phyloP scores from a whole-genome alignment of 2,329 filamentous ascomycete species.

The Neonectria faginata region DNA sequence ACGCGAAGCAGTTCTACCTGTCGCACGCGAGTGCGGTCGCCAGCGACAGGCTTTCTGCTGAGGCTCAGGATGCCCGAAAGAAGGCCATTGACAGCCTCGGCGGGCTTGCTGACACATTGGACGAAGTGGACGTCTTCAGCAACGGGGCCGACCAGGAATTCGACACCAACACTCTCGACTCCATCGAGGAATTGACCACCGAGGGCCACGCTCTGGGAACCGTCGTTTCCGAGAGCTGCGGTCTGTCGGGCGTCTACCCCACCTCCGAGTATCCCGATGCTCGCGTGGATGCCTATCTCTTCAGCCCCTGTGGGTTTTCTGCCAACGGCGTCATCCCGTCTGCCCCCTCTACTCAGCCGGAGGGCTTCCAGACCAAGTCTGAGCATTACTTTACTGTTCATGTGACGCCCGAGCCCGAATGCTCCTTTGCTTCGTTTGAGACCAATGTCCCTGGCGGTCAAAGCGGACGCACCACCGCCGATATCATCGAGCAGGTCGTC shows the following conservation, averaged over 20 bases:
- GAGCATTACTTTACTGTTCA: constrained; percentile 98
- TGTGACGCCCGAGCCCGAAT: constrained; percentile 96
- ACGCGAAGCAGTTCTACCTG: constrained; percentile 78
- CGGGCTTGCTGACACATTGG: constrained; percentile 63
- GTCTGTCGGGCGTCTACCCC: constrained; percentile 89
- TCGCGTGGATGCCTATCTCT: constrained; percentile 94
- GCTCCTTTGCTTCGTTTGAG: constrained; percentile 98
- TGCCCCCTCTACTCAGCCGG: constrained; percentile 59
- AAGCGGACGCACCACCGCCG: constrained; percentile 86
- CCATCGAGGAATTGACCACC: constrained; percentile 82
- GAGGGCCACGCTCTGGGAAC: constrained; percentile 95
- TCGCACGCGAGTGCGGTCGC: constrained; percentile 88
- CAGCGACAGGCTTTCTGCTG: constrained; percentile 79
- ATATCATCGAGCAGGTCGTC: constrained; percentile 94
- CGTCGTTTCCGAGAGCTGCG: constrained; percentile 90
- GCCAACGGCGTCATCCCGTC: constrained; percentile 95
- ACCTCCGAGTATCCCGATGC: constrained; percentile 89
- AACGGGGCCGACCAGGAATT: constrained; percentile 71
- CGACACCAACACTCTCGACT: constrained; percentile 63
- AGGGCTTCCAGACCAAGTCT: constrained; percentile 60
- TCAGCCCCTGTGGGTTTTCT: constrained; percentile 96
- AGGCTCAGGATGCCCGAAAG: constrained; percentile 72
- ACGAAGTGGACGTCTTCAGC: constrained; percentile 85
- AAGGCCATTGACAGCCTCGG: constrained; percentile 70
- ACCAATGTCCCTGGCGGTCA: constrained; percentile 95